These are phyloP conservation scores for Cyberlindnera suaveolens DNA, from an alignment of 805 yeast genomes.

Conservation along the genomic window DNA sequence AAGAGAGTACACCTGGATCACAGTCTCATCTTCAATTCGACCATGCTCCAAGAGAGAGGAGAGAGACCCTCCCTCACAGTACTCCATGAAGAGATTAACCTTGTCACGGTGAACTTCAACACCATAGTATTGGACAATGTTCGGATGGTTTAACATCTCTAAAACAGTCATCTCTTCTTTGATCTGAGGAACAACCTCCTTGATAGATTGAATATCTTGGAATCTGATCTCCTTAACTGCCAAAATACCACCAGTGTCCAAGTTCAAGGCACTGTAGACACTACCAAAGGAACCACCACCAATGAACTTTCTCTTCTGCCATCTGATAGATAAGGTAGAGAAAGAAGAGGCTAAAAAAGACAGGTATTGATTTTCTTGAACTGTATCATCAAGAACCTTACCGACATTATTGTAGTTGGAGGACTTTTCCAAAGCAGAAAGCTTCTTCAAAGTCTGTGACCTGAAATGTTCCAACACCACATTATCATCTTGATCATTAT, in stretches of 20 bases:
- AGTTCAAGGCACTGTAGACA: slow-evolving; percentile 85
- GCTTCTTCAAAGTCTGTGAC: slow-evolving; percentile 60
- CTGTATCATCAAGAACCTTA: slow-evolving; percentile 81
- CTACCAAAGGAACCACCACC: slow-evolving; percentile 97
- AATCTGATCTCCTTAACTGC: slow-evolving; percentile 94
- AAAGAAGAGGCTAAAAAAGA: slow-evolving; percentile 83
- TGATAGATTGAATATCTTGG: slow-evolving; percentile 81
- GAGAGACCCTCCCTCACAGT: slow-evolving; percentile 91
- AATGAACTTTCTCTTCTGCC: slow-evolving; percentile 93
- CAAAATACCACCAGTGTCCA: slow-evolving; percentile 93
- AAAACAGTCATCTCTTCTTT: slow-evolving; percentile 95
- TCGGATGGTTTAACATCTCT: slow-evolving; percentile 93
- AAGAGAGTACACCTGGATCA: slow-evolving; percentile 81
- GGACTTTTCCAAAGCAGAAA: slow-evolving; percentile 55
- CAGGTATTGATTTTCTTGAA: slow-evolving; percentile 81
- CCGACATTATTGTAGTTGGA: slow-evolving; percentile 52
- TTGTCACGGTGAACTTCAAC: slow-evolving; percentile 96
- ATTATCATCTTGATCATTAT: slow-evolving; percentile 48
- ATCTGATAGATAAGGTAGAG: slow-evolving; percentile 84
- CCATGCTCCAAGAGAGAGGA: slow-evolving; percentile 85
- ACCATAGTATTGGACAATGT: slow-evolving; percentile 93
- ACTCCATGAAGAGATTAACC: slow-evolving; percentile 95
- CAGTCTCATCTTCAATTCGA: slow-evolving; percentile 90
- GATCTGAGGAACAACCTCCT: slow-evolving; percentile 78
- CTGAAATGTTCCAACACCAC: slow-evolving; percentile 52